These are phyloP conservation scores for Candida xiaguanensis DNA, from an alignment of 805 yeast species.

Conservation along the genomic window DNA sequence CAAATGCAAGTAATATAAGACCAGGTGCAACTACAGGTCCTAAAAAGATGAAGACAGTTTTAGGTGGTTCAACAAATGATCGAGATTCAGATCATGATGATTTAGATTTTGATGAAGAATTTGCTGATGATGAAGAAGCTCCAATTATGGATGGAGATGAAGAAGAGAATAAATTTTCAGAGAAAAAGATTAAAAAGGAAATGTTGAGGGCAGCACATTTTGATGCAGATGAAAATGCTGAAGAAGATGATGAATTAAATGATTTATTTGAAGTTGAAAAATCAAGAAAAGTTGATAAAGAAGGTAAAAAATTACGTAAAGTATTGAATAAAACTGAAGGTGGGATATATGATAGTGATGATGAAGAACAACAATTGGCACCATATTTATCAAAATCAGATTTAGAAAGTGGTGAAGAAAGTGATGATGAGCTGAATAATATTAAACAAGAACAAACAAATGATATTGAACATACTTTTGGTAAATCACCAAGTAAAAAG, in stretches of 20 bases:
- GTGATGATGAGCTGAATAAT: constrained; percentile 32
- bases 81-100: constrained; percentile 84
- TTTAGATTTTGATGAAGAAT: constrained; percentile 92
- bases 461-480: constrained; percentile 1
- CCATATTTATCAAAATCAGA: constrained; percentile 63
- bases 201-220: constrained; percentile 80
- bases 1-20: constrained; percentile 9
- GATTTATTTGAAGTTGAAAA: constrained; percentile 64
- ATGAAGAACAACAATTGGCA: constrained; percentile 50
- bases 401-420: constrained; percentile 63
- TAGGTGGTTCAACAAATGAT: constrained; percentile 42
- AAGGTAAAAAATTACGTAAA: constrained; percentile 81
- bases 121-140: constrained; percentile 98
- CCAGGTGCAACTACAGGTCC: constrained; percentile 7
- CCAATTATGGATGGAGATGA: constrained; percentile 96
- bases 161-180: constrained; percentile 89
- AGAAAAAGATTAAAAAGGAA: constrained; percentile 76
- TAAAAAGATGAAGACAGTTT: constrained; percentile 36
- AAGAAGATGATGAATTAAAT: constrained; percentile 61
- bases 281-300: constrained; percentile 76
- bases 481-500: constrained; percentile 4
- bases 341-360: constrained; percentile 85
- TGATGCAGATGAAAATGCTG: constrained; percentile 56
- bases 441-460: constrained; percentile 7
- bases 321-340: constrained; percentile 83